Percentiles rank a stretch among this genome's conserved stretches.
Evolutionary conservation across 352 stramenopile genomes (phyloP).

Genomic region (Thalassiosira ordinaria): DNA sequence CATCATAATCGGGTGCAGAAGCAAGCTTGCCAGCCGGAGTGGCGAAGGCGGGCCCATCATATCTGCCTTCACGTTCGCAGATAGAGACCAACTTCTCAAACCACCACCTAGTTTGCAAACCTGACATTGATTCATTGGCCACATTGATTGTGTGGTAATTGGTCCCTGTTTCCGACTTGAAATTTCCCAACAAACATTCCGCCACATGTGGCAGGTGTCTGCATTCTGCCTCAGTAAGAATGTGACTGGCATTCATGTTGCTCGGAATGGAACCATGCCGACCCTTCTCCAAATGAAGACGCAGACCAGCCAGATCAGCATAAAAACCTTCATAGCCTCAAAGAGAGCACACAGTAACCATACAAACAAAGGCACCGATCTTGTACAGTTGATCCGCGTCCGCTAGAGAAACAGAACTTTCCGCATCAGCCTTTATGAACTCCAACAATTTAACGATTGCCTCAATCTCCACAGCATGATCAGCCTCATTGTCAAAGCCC

Average conservation of each 20-base stretch:
- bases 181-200: slow-evolving; percentile 31
- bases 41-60: neutral
- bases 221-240: neutral
- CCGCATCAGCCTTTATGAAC: neutral
- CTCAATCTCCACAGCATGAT: slow-evolving; percentile 4
- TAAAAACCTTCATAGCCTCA: slow-evolving; percentile 32
- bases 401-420: neutral
- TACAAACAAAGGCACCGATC: slow-evolving; percentile 4
- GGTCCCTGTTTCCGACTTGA: slow-evolving; percentile 27
- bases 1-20: neutral
- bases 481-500: slow-evolving; percentile 10
- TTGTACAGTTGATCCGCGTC: slow-evolving; percentile 4
- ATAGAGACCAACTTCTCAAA: slow-evolving; percentile 31
- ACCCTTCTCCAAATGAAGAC: neutral
- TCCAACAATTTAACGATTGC: slow-evolving; percentile 7
- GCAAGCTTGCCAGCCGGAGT: neutral
- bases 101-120: slow-evolving; percentile 31
- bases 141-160: slow-evolving; percentile 27
- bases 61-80: slow-evolving; percentile 5
- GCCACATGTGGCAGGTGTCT: slow-evolving; percentile 6
- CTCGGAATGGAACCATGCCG: slow-evolving; percentile 1
- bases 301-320: slow-evolving; percentile 16
- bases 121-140: slow-evolving; percentile 22
- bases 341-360: neutral
- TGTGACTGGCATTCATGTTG: neutral